phyloP scores from a whole-genome alignment of 2,329 filamentous ascomycete species.

The Aspergillus puulaauensis region DNA sequence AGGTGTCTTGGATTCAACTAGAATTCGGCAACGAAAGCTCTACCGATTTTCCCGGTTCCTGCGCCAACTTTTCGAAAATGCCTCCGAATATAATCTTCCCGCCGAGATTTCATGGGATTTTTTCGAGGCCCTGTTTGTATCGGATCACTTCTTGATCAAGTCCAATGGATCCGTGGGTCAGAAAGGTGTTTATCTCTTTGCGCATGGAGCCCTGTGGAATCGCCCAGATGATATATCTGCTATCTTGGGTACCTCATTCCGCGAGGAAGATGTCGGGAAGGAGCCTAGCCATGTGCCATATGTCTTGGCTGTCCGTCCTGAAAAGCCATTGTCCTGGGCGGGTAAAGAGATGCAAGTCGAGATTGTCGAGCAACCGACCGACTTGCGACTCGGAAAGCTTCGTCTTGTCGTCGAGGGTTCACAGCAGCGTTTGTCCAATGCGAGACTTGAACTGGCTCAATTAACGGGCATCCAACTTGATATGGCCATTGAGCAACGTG shows the following conservation, averaged over 20 bases:
- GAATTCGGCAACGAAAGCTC: conserved; percentile 91
- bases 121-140: conserved; percentile 75
- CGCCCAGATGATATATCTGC: conserved; percentile 79
- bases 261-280: conserved; percentile 66
- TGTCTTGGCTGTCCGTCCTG: conserved; percentile 78
- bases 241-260: conserved; percentile 77
- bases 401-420: conserved; percentile 87
- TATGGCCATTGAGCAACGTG: conserved; percentile 85
- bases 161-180: conserved; percentile 65
- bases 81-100: conserved; percentile 86
- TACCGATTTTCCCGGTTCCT: conserved; percentile 92
- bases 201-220: conserved; percentile 73
- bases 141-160: conserved; percentile 85
- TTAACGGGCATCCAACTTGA: conserved; percentile 82
- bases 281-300: conserved; percentile 75
- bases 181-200: conserved; percentile 78
- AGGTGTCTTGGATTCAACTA: conserved; percentile 89
- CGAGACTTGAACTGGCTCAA: conserved; percentile 74
- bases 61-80: conserved; percentile 92
- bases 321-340: conserved; percentile 76
- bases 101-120: conserved; percentile 71
- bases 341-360: conserved; percentile 71
- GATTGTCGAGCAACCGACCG: conserved; percentile 74
- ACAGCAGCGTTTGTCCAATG: conserved; percentile 72
- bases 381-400: conserved; percentile 82